Evolutionary conservation across 140 eudicot genomes (phyloP), one percentile per base, ranked within the genome.

Genomic region (Stevia rebaudiana): DNA sequence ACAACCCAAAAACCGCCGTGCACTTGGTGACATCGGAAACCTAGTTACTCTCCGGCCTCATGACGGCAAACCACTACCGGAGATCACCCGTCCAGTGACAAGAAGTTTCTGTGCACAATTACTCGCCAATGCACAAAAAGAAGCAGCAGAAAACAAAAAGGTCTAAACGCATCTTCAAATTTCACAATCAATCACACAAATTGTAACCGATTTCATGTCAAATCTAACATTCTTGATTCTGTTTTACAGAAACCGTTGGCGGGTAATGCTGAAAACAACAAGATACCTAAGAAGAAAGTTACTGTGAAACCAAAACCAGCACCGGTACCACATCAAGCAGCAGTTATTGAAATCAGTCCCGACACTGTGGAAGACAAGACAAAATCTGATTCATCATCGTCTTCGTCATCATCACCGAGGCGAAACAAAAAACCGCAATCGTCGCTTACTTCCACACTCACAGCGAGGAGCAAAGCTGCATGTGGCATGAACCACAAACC

Each of bases 71-170:
- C 91, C 84, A 9, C 78, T 80, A 16, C 86, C 95, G 7, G 79
- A 82, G 37, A 65, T 78, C 64, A 64, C 80, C 44, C 81, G 98
- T 9, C 98, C 96, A 0, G 88, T 83, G 37, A 87, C 96, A 43
- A 79, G 97, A 90, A 84, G 94, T 58, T 90, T 90, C 57, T 77
- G 95, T 73, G 95, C 98, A 35, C 90, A 87, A 58, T 73, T 90
- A 67, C 80, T 90, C 5, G 98, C 95, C 36, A 90, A 90, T 69
- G 90, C 97, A 68, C 97, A 90, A 41, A 61, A 62, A 30, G 79
- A 74, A 59, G 84, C 82, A 22, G 86, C 84, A 36, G 80, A 80
- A 39, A 86, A 79, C 71, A 81, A 74, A 17, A 83, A 86, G 89
- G 95, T 56, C 76, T 18, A 30, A 17, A 13, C 12, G 8, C 6